phyloP scores from a whole-genome alignment of 108 stramenopile species.

The Stephanodiscus minutulus region DNA sequence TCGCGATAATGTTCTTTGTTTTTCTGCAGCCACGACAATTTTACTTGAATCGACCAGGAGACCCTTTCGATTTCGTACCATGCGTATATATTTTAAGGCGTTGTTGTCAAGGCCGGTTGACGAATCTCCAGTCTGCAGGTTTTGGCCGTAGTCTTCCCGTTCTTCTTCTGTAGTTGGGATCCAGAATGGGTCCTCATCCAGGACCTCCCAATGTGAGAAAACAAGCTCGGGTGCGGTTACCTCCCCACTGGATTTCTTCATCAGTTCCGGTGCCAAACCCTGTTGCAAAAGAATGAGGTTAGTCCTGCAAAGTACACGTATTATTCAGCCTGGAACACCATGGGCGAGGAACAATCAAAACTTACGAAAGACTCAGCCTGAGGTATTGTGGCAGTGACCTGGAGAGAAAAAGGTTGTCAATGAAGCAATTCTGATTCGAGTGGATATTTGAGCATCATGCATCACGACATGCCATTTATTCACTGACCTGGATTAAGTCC shows the following conservation, averaged over 20 bases:
- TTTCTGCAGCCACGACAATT: conserved; percentile 90
- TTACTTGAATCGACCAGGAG: conserved; percentile 82
- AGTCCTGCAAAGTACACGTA: background rate
- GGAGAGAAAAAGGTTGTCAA: no score
- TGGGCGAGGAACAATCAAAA: background rate
- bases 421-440: no score
- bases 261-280: conserved; percentile 80
- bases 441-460: no score
- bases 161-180: conserved; percentile 90
- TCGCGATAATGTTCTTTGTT: conserved; percentile 88
- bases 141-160: conserved; percentile 91
- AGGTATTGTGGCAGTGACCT: conserved; percentile 82
- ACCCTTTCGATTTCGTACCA: conserved; percentile 85
- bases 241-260: conserved; percentile 84
- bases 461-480: no score
- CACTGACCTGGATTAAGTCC: conserved; percentile 77
- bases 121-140: conserved; percentile 70
- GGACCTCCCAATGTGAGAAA: conserved; percentile 84
- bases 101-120: conserved; percentile 86
- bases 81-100: conserved; percentile 81
- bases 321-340: background rate
- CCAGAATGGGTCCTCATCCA: conserved; percentile 94
- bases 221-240: conserved; percentile 88
- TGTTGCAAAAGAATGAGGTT: background rate
- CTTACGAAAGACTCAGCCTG: conserved; percentile 79